Evolutionary conservation across 306 rosid species (phyloP).

Genomic region (Acacia confusa): DNA sequence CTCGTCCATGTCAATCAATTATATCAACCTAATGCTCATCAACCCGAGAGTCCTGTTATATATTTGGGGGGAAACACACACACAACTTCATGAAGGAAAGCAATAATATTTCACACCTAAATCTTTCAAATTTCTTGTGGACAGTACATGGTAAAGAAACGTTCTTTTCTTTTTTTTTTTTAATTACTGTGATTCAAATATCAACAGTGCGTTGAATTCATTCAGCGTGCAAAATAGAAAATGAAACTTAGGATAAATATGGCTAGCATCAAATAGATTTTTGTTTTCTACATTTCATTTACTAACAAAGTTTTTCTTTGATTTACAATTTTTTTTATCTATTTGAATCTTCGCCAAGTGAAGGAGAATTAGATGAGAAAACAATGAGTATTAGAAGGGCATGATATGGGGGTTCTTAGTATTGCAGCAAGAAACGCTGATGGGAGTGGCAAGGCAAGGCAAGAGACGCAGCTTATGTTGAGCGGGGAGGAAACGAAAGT

Average conservation of each 20-base stretch:
- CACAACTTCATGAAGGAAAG: background rate
- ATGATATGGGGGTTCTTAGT: conserved; percentile 83
- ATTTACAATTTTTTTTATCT: conserved; percentile 44
- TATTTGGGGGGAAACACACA: too few species aligned
- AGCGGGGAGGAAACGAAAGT: too few species aligned
- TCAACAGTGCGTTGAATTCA: background rate
- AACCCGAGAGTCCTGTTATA: background rate
- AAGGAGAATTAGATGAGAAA: background rate
- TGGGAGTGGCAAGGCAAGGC: too few species aligned
- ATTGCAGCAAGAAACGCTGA: conserved; percentile 48
- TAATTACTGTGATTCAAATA: conserved; percentile 3
- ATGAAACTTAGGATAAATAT: background rate
- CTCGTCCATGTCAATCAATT: background rate
- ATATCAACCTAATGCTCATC: background rate
- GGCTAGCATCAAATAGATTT: conserved; percentile 26
- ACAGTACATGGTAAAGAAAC: background rate
- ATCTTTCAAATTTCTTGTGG: background rate
- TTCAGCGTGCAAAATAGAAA: background rate
- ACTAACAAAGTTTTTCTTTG: conserved; percentile 60
- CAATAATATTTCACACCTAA: background rate
- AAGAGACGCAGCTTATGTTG: too few species aligned
- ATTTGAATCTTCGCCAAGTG: background rate
- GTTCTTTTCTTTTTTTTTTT: background rate
- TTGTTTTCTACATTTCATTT: conserved; percentile 26
- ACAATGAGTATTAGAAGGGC: conserved; percentile 54